These are phyloP conservation scores for Lodderomyces margitis DNA, from an alignment of 1,139 yeast genomes.

Conservation along the genomic window DNA sequence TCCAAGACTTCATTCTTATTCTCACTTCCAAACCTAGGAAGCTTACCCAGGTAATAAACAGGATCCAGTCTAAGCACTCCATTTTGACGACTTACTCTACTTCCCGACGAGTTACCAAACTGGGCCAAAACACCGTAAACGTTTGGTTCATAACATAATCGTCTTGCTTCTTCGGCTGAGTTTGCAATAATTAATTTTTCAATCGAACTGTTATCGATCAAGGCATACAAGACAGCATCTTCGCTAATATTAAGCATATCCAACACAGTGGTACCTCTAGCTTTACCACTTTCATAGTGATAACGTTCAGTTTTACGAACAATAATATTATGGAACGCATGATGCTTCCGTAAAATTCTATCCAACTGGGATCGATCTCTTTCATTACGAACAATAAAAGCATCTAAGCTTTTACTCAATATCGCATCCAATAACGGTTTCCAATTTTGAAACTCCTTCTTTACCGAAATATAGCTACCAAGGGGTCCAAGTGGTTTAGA, in stretches of 20 bases:
- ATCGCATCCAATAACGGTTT: constrained; percentile 56
- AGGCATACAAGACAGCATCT: constrained; percentile 53
- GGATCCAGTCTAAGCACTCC: constrained; percentile 62
- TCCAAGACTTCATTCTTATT: constrained; percentile 20
- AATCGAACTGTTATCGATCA: constrained; percentile 63
- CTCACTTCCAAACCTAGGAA: constrained; percentile 29
- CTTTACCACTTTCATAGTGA: constrained; percentile 40
- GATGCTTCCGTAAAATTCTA: constrained; percentile 34
- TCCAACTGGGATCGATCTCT: constrained; percentile 57
- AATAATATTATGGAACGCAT: constrained; percentile 38
- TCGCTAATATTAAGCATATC: constrained; percentile 60
- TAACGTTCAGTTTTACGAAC: constrained; percentile 58
- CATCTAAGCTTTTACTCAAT: constrained; percentile 45
- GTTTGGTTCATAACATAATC: constrained; percentile 29
- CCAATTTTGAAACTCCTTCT: constrained; percentile 58
- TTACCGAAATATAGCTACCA: constrained; percentile 62
- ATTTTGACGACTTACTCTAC: constrained; percentile 37
- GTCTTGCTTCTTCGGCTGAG: constrained; percentile 51
- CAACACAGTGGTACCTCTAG: constrained; percentile 42
- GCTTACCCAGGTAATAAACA: constrained; percentile 35
- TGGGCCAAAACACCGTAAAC: constrained; percentile 49
- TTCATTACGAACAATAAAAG: constrained; percentile 67
- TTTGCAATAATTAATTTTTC: constrained; percentile 59
- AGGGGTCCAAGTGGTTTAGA: constrained; percentile 78
- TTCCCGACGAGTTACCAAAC: constrained; percentile 41